Evolutionary conservation across 305 asterid genomes (phyloP).

Genomic region (Stenogyne calaminthoides): DNA sequence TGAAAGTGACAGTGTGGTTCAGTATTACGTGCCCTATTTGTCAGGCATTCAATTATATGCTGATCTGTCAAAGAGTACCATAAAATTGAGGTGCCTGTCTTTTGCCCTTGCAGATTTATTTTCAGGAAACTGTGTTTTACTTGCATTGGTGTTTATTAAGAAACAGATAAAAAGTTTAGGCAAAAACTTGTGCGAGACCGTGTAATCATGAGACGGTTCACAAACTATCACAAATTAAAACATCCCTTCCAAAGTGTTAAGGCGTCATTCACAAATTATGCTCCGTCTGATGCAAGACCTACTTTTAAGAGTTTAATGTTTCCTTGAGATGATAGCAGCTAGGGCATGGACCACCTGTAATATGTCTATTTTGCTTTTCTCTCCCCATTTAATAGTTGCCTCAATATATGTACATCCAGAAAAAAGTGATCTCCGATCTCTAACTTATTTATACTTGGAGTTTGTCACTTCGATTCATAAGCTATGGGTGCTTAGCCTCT

Average conservation of each 20-base stretch:
- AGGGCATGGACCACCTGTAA: neutral
- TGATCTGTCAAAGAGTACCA: constrained; percentile 57
- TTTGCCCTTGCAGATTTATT: constrained; percentile 5
- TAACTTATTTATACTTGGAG: neutral
- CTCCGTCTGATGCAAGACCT: too few relatives aligned
- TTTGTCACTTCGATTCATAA: neutral
- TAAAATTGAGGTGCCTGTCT: constrained; percentile 54
- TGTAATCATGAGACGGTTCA: too few relatives aligned
- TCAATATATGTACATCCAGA: neutral
- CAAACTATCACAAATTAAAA: too few relatives aligned
- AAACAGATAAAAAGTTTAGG: too few relatives aligned
- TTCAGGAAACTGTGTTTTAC: neutral
- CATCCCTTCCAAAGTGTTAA: too few relatives aligned
- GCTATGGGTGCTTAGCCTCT: neutral
- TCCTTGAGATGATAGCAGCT: neutral
- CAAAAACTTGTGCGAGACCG: too few relatives aligned
- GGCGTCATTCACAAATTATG: too few relatives aligned
- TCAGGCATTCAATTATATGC: constrained; percentile 85
- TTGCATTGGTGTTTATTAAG: neutral
- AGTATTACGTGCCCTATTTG: constrained; percentile 83
- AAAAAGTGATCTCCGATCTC: neutral
- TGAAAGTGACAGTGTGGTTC: constrained; percentile 63
- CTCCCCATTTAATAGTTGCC: neutral
- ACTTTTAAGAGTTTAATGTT: constrained; percentile 10
- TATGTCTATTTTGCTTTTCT: neutral